Conservation (phyloP, 202 grass and related monocot genomes). For the Setaria viridis region DNA sequence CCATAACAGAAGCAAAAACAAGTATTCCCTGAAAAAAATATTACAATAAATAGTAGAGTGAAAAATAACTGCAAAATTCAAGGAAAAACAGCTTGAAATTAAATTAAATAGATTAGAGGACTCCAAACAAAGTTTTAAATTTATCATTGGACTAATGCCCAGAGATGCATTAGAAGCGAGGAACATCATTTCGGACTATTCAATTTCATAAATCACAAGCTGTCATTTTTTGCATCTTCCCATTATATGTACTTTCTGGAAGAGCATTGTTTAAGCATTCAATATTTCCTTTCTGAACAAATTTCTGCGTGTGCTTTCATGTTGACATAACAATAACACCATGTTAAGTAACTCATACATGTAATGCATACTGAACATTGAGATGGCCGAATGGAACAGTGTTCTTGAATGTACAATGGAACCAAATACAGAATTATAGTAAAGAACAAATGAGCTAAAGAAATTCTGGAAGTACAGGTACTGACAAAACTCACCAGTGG, state of each 20-base stretch:
- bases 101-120: neutral
- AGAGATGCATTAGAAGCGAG: neutral
- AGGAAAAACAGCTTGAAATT: constrained; percentile 1
- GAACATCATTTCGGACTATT: neutral
- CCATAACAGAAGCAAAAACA: constrained; percentile 99
- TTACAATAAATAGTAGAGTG: constrained; percentile 19
- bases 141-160: neutral
- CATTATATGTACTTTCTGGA: neutral
- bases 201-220: neutral
- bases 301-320: neutral
- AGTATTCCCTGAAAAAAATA: constrained; percentile 82
- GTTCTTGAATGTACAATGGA: neutral
- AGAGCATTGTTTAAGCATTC: neutral
- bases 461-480: neutral
- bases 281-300: neutral
- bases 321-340: too few relatives aligned
- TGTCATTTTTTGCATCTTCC: neutral
- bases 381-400: neutral
- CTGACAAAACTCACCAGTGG: constrained; percentile 71
- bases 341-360: neutral
- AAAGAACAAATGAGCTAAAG: constrained; percentile 10
- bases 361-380: neutral
- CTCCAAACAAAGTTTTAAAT: neutral
- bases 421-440: neutral
- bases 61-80: constrained; percentile 10